Conservation (phyloP, 148 eudicot genomes). For the Diospyros lotus region DNA sequence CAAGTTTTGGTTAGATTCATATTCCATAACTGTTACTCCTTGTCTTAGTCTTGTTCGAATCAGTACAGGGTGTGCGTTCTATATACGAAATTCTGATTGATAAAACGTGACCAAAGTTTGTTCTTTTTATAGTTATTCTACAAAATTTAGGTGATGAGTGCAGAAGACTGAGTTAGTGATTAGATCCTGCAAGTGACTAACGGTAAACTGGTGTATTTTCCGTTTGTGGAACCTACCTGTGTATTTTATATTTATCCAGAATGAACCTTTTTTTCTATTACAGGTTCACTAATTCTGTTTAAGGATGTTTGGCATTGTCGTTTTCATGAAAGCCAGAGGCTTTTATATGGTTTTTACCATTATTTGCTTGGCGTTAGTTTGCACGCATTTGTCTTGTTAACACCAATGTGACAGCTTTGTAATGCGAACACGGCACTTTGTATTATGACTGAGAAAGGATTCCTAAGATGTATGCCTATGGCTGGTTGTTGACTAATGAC, state of each 20-base stretch:
- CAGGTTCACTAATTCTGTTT: not conserved
- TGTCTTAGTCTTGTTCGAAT: not conserved
- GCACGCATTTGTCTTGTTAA: not conserved
- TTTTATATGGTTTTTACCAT: not conserved
- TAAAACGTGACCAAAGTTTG: not conserved
- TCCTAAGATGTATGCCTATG: not conserved
- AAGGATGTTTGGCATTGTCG: not conserved
- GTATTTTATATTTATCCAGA: not conserved
- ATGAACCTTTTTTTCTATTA: not conserved
- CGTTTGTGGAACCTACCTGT: not conserved
- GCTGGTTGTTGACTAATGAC: not conserved
- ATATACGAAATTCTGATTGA: not conserved
- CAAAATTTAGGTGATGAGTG: not conserved
- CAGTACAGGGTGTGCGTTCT: not conserved
- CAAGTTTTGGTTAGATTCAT: not conserved
- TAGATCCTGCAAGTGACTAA: not conserved
- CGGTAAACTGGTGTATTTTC: not conserved
- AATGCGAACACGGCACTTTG: not conserved
- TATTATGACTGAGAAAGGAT: not conserved
- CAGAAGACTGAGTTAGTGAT: not conserved
- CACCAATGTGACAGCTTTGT: slow-evolving; percentile 5
- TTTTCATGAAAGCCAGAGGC: too few relatives aligned
- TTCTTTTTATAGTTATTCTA: not conserved
- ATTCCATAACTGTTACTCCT: not conserved
- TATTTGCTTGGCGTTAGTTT: not conserved